phyloP scores from a whole-genome alignment of 2,329 filamentous ascomycete species.

The Trichoderma sp. region DNA sequence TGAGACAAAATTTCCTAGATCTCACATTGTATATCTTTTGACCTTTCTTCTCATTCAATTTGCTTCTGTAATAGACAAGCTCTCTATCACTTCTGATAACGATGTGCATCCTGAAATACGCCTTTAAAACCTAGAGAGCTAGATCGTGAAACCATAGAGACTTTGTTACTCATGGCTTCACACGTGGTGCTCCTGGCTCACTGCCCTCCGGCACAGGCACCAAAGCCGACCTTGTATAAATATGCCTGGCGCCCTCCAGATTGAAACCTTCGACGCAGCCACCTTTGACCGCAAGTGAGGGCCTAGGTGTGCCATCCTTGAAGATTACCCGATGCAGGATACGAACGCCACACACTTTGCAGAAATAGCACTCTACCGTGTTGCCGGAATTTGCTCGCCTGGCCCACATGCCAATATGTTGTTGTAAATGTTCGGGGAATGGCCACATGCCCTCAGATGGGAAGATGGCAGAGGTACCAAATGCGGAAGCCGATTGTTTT shows the following conservation, averaged over 20 bases:
- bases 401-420: slow-evolving; percentile 37
- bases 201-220: slow-evolving; percentile 41
- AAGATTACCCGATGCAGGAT: slow-evolving; percentile 27
- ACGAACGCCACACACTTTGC: slow-evolving; percentile 38
- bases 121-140: not conserved
- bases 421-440: slow-evolving; percentile 32
- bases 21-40: not conserved
- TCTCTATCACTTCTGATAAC: not conserved
- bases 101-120: not conserved
- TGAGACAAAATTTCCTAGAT: not conserved
- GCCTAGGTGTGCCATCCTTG: slow-evolving; percentile 36
- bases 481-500: slow-evolving; percentile 44
- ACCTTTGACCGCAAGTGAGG: slow-evolving; percentile 45
- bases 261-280: slow-evolving; percentile 43
- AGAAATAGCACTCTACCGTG: slow-evolving; percentile 44
- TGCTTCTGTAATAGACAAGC: not conserved
- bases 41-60: not conserved
- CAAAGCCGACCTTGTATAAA: slow-evolving; percentile 44
- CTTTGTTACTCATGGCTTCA: not conserved
- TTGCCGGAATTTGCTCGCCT: slow-evolving; percentile 40
- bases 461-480: slow-evolving; percentile 45
- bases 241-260: slow-evolving; percentile 42
- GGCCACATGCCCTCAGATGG: slow-evolving; percentile 41
- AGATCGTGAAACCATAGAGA: not conserved
- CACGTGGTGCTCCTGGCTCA: slow-evolving; percentile 23